Percentiles rank a stretch among this genome's conserved stretches.
Evolutionary conservation across 805 yeast species (phyloP).

Genomic region (Scheffersomyces amazonensis): DNA sequence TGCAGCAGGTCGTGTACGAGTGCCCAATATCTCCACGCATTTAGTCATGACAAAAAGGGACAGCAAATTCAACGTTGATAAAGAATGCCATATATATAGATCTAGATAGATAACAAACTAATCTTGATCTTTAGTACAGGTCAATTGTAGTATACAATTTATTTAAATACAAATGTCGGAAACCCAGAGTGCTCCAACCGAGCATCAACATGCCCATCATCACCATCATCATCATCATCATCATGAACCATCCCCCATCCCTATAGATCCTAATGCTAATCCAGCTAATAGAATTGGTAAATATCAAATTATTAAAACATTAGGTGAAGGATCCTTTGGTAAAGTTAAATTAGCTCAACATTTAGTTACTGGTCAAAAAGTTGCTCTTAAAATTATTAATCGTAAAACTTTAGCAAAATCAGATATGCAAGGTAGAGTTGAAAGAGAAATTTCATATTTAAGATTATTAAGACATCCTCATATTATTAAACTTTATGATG

Average conservation of each 20-base stretch:
- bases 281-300: conserved; percentile 70
- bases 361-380: conserved; percentile 85
- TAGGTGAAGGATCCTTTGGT: conserved; percentile 97
- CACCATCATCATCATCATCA: conserved; percentile 8
- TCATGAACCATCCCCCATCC: conserved; percentile 7
- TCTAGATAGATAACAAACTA: too few relatives aligned
- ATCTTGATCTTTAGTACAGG: too few relatives aligned
- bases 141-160: too few relatives aligned
- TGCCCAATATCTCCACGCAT: too few relatives aligned
- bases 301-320: conserved; percentile 86
- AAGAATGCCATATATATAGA: too few relatives aligned
- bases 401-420: conserved; percentile 88
- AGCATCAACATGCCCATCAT: conserved; percentile 9
- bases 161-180: too few relatives aligned
- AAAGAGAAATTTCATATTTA: conserved; percentile 88
- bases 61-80: too few relatives aligned
- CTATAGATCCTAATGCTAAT: conserved; percentile 22
- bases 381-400: conserved; percentile 90
- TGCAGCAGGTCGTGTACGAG: too few relatives aligned
- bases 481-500: conserved; percentile 92
- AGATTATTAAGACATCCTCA: conserved; percentile 91
- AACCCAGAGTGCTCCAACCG: conserved; percentile 2
- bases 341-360: conserved; percentile 92
- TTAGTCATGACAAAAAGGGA: too few relatives aligned
- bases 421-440: conserved; percentile 96